Evolutionary conservation across 106 monocot species (phyloP).

Genomic region (Dioscorea alata): DNA sequence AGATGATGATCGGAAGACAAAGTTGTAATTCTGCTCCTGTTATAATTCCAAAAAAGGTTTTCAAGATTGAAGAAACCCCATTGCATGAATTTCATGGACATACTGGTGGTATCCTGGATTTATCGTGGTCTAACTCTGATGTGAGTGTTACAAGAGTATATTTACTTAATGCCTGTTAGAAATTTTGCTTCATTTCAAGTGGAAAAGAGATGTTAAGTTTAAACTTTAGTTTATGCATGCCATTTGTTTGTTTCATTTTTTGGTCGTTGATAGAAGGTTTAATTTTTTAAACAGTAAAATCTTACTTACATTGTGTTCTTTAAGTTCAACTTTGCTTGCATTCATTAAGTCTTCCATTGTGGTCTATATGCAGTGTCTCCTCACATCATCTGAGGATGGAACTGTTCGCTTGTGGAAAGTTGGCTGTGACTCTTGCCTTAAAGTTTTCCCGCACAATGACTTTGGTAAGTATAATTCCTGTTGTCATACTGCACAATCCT

Average conservation of each 20-base stretch:
- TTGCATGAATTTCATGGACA: conserved; percentile 79
- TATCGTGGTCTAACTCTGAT: conserved; percentile 81
- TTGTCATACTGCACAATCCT: too few species aligned
- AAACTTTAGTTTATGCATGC: too few species aligned
- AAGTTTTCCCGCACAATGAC: conserved; percentile 73
- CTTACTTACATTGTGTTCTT: too few species aligned
- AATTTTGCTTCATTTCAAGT: too few species aligned
- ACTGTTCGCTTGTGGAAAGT: conserved; percentile 81
- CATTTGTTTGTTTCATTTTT: too few species aligned
- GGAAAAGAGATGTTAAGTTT: too few species aligned
- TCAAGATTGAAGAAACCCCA: conserved; percentile 57
- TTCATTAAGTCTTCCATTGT: too few species aligned
- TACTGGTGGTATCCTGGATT: conserved; percentile 62
- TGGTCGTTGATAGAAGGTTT: too few species aligned
- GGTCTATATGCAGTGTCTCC: conserved; percentile 41
- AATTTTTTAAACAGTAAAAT: too few species aligned
- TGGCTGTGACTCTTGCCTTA: conserved; percentile 52
- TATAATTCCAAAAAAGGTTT: conserved; percentile 51
- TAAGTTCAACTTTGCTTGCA: too few species aligned
- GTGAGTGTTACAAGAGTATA: conserved; percentile 13
- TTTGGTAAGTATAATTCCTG: conserved; percentile 41
- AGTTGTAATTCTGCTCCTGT: conserved; percentile 59
- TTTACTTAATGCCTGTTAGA: too few species aligned
- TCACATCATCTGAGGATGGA: conserved; percentile 82
- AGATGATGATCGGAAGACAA: conserved; percentile 10